Percentiles rank a stretch among this genome's conserved stretches.
phyloP scores from a whole-genome alignment of 2,329 filamentous ascomycete species.

The Huntiella decipiens region DNA sequence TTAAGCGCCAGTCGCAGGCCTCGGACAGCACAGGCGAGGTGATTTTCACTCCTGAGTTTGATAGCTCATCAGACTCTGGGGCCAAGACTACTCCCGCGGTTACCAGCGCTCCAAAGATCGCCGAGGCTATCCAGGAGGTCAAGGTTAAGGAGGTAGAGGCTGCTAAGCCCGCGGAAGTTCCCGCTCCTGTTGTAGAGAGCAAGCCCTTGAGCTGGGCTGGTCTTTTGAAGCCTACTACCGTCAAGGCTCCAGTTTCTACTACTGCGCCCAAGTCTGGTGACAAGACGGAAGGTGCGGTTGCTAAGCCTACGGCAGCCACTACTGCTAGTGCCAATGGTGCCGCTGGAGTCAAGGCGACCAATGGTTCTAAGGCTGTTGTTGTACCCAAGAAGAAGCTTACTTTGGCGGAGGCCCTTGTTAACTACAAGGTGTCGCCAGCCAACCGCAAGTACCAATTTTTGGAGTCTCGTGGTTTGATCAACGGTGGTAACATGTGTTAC shows the following conservation, averaged over 20 bases:
- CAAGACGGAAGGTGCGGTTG: conserved; percentile 9
- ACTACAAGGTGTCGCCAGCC: conserved; percentile 47
- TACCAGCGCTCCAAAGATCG: conserved; percentile 9
- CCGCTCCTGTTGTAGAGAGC: conserved; percentile 3
- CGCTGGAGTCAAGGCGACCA: conserved; percentile 12
- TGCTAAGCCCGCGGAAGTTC: conserved; percentile 14
- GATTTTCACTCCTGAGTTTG: conserved; percentile 6
- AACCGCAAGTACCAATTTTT: conserved; percentile 55
- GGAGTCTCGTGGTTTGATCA: conserved; percentile 82
- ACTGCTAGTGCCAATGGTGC: conserved; percentile 16
- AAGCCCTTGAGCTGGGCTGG: conserved; percentile 13
- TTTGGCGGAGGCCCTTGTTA: conserved; percentile 56
- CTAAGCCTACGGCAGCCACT: conserved; percentile 10
- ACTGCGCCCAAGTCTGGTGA: conserved; percentile 12
- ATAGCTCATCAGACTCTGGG: conserved; percentile 1
- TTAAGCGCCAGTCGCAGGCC: not conserved
- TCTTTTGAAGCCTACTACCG: conserved; percentile 10
- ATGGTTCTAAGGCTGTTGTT: conserved; percentile 18
- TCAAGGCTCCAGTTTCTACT: conserved; percentile 16
- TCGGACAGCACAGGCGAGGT: conserved; percentile 5
- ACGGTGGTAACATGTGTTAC: conserved; percentile 98
- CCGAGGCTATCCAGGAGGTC: conserved; percentile 12
- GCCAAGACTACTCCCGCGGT: conserved; percentile 9
- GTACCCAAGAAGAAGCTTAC: conserved; percentile 33
- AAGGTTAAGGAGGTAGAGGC: not conserved